Conservation (phyloP, 306 rosid species). For the Pterocarpus santalinus region DNA sequence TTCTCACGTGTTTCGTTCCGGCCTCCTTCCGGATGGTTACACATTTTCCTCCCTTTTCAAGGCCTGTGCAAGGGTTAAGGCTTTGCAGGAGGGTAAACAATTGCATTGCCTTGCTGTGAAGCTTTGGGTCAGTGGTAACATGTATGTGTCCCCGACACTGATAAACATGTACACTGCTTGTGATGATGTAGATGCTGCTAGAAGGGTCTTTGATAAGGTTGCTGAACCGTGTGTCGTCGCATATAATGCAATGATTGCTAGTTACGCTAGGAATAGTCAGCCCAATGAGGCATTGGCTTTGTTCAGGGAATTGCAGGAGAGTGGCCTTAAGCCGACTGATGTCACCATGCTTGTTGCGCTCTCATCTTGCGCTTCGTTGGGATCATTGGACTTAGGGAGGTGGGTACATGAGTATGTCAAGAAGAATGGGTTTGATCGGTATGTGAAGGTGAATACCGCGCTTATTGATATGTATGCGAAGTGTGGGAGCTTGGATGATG, state of each 20-base stretch:
- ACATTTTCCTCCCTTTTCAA: constrained; percentile 83
- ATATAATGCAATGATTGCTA: constrained; percentile 72
- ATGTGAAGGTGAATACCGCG: constrained; percentile 85
- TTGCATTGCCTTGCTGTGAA: constrained; percentile 75
- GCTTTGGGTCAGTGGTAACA: constrained; percentile 56
- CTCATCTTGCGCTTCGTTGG: constrained; percentile 75
- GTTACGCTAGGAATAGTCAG: constrained; percentile 69
- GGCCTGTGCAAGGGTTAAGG: constrained; percentile 79
- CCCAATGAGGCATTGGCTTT: constrained; percentile 85
- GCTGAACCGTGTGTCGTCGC: constrained; percentile 71
- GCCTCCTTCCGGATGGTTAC: constrained; percentile 75
- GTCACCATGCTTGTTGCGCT: constrained; percentile 83
- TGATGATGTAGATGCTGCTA: constrained; percentile 63
- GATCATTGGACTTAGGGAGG: constrained; percentile 79
- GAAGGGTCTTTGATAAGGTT: constrained; percentile 74
- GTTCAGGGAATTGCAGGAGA: constrained; percentile 79
- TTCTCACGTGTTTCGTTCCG: constrained; percentile 46
- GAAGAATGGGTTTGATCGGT: constrained; percentile 70
- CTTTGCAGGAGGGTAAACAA: constrained; percentile 73
- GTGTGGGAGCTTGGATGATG: constrained; percentile 83
- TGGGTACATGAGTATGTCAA: constrained; percentile 89
- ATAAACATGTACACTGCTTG: constrained; percentile 76
- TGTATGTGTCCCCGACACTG: constrained; percentile 73
- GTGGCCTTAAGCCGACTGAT: constrained; percentile 68
- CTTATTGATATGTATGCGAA: constrained; percentile 87